Percentiles rank a stretch among this genome's conserved stretches.
Conservation (phyloP, 169 alveolate genomes). For the Plasmodium relictum region DNA sequence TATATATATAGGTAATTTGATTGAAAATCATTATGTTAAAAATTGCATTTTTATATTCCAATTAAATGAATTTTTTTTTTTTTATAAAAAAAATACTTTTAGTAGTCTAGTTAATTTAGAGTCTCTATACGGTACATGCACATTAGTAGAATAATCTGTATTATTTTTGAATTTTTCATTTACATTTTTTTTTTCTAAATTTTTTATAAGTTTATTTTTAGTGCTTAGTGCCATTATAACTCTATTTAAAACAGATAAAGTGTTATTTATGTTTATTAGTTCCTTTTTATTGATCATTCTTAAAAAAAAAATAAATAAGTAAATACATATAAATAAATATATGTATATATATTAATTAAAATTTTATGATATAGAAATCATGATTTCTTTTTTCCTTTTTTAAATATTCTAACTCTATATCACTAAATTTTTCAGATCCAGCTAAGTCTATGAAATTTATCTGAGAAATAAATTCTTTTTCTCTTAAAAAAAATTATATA, state of each 20-base stretch:
- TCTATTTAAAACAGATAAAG: slow-evolving; percentile 56
- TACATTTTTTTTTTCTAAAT: slow-evolving; percentile 19
- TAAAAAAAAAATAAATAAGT: not conserved
- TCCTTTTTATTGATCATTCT: slow-evolving; percentile 72
- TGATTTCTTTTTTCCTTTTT: slow-evolving; percentile 11
- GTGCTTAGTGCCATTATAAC: slow-evolving; percentile 68
- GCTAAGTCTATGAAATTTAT: slow-evolving; percentile 75
- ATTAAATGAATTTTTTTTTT: not conserved
- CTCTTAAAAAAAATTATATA: slow-evolving; percentile 12
- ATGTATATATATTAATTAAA: too few species aligned
- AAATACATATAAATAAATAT: not conserved
- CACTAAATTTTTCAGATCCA: slow-evolving; percentile 76
- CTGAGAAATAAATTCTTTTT: slow-evolving; percentile 58
- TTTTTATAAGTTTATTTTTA: slow-evolving; percentile 45
- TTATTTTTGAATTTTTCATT: slow-evolving; percentile 33
- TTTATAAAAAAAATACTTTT: slow-evolving; percentile 28
- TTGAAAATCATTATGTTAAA: not conserved
- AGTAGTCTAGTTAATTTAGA: slow-evolving; percentile 70
- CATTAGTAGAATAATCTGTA: not conserved
- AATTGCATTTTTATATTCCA: not conserved
- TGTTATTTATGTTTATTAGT: slow-evolving; percentile 67
- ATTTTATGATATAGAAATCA: too few species aligned
- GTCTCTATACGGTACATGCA: slow-evolving; percentile 69
- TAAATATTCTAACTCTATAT: slow-evolving; percentile 56
- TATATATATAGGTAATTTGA: not conserved